Conservation (phyloP, 305 asterid species). For the Stenogyne calaminthoides region DNA sequence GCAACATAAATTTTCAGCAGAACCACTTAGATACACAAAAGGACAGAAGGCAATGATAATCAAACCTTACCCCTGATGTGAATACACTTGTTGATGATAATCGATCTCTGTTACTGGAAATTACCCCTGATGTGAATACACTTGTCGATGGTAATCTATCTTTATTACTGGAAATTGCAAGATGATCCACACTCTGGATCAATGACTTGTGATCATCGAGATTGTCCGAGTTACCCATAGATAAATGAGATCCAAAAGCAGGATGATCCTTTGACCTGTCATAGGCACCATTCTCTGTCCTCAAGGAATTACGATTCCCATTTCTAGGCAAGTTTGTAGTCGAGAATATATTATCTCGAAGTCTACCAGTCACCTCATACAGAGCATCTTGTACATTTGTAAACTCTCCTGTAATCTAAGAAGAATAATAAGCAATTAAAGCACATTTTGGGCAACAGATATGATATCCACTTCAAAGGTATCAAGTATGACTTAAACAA, state of each 20-base stretch:
- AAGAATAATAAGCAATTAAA: slow-evolving; percentile 20
- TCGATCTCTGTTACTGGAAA: slow-evolving; percentile 42
- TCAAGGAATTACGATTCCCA: slow-evolving; percentile 35
- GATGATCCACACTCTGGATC: slow-evolving; percentile 49
- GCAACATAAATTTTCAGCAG: not conserved
- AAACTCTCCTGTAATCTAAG: slow-evolving; percentile 72
- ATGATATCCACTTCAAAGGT: slow-evolving; percentile 16
- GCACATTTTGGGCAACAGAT: not conserved
- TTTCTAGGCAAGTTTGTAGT: slow-evolving; percentile 38
- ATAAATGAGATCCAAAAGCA: slow-evolving; percentile 39
- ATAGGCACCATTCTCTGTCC: slow-evolving; percentile 41
- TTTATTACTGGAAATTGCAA: slow-evolving; percentile 42
- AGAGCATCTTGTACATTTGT: slow-evolving; percentile 67
- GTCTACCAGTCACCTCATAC: slow-evolving; percentile 54
- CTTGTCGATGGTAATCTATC: slow-evolving; percentile 35
- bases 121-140: slow-evolving; percentile 31
- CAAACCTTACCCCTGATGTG: slow-evolving; percentile 46
- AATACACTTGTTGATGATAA: slow-evolving; percentile 32
- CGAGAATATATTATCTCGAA: slow-evolving; percentile 55
- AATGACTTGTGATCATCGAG: slow-evolving; percentile 40
- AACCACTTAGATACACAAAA: slow-evolving; percentile 7
- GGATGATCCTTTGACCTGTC: slow-evolving; percentile 46
- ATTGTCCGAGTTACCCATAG: slow-evolving; percentile 41
- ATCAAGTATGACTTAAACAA: not conserved
- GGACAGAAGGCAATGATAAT: slow-evolving; percentile 14